Base-by-base conservation (phyloP, 495 filamentous ascomycete genomes). In the Penicillium mononematosum region DNA sequence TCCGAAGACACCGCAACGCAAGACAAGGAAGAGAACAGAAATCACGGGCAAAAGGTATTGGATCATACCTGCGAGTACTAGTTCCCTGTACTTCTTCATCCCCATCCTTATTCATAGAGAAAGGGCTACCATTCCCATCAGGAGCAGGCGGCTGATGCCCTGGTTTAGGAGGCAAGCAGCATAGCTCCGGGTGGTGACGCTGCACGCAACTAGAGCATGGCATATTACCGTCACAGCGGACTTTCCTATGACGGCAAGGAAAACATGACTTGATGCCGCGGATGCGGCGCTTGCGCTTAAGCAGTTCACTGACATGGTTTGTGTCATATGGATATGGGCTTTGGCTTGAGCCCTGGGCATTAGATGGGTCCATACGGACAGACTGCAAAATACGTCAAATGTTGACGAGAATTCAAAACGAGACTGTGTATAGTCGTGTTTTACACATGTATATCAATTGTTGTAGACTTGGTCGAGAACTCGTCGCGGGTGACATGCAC, bases 161-260 rank as follows among this genome's bases (percentile, higher is more conserved):
- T 42, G 56, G 50, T 42, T 41, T 45, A 16, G 58, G 55, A 45
- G 66, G 66, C 34, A 61, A 56, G 42, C 60, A 57, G 62, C 85
- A 88, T 47, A 88, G 70, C 63, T 82, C 79, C 3, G 82, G 71
- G 60, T 88, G 84, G 52, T 83, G 79, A 49, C 85, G 71, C 67
- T 82, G 83, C 57, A 85, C 74, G 63, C 85, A 87, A 59, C 83
- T 85, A 56, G 83, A 78, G 60, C 85, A 88, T 3, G 85, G 85
- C 51, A 79, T 72, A 50, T 83, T 78, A 58, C 85, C 85, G 67
- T 85, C 83, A 60, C 85, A 88, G 62, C 83, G 84, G 14, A 73
- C 67, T 54, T 73, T 72, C 44, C 70, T 55, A 50, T 69, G 64
- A 25, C 66, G 63, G 50, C 70, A 72, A 8, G 70, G 70, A 45